These are phyloP conservation scores for Colletotrichum destructivum DNA, from an alignment of 2,329 filamentous ascomycete species.

Conservation along the genomic window DNA sequence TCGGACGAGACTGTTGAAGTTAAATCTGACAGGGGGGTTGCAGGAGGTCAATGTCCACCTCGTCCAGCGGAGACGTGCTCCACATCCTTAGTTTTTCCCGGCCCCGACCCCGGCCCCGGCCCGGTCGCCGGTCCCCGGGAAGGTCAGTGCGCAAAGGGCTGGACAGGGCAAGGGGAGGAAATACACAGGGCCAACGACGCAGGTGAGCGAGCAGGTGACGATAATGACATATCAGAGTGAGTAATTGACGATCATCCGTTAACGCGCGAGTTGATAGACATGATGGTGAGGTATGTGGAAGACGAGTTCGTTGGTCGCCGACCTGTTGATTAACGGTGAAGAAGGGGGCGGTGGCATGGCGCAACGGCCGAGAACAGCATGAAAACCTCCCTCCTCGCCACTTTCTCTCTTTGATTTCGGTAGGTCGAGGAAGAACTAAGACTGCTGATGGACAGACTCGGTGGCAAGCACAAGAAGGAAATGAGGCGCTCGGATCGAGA, in stretches of 20 bases:
- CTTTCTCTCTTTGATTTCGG: not conserved
- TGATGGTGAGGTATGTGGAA: not conserved
- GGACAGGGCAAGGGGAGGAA: not conserved
- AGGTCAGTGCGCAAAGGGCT: not conserved
- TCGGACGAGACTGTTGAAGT: too few species aligned
- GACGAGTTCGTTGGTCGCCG: not conserved
- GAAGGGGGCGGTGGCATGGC: too few species aligned
- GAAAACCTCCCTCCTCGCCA: not conserved
- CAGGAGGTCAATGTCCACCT: too few species aligned
- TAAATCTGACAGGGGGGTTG: too few species aligned
- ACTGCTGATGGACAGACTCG: not conserved
- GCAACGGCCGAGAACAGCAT: not conserved
- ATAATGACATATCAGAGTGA: too few species aligned
- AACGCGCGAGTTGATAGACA: not conserved
- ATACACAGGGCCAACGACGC: not conserved
- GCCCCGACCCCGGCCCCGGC: not conserved
- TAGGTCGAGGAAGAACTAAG: not conserved
- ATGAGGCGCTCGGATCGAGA: not conserved
- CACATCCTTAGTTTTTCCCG: not conserved
- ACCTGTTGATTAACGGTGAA: not conserved
- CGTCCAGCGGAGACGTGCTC: not conserved
- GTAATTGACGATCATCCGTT: too few species aligned
- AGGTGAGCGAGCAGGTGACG: not conserved
- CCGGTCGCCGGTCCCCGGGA: slow-evolving; percentile 10
- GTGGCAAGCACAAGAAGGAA: too few species aligned